These are phyloP conservation scores for Carex sylvatica DNA, from an alignment of 202 grass and related monocot species.

Conservation along the genomic window DNA sequence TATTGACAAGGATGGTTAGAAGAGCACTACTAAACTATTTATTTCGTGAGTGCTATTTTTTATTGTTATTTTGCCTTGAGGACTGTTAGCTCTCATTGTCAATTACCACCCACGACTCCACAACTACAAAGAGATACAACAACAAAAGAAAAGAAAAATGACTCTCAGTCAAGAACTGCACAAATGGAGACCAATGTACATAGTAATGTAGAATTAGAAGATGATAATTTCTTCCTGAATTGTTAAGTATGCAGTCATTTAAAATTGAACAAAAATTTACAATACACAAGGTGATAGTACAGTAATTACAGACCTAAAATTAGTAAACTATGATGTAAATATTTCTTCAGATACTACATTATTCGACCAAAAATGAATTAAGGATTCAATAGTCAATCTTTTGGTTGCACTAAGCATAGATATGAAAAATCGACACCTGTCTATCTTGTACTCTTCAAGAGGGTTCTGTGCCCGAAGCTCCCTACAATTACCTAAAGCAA, in stretches of 20 bases:
- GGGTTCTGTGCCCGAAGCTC: constrained; percentile 94
- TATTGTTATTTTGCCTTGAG: too few species aligned
- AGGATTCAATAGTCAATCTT: constrained; percentile 58
- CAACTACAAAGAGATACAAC: too few species aligned
- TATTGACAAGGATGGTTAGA: too few species aligned
- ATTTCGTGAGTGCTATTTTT: too few species aligned
- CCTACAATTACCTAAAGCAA: constrained; percentile 71
- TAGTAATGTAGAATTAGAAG: not conserved
- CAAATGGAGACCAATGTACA: not conserved
- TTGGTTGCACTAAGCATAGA: constrained; percentile 83
- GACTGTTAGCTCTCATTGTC: too few species aligned
- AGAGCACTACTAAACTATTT: too few species aligned
- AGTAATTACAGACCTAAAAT: not conserved
- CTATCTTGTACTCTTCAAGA: constrained; percentile 96
- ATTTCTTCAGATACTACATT: constrained; percentile 69
- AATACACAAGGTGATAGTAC: not conserved
- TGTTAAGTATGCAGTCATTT: not conserved
- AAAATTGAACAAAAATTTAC: not conserved
- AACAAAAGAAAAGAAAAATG: too few species aligned
- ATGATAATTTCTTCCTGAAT: not conserved
- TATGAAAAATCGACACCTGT: constrained; percentile 93
- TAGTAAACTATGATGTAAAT: constrained; percentile 41
- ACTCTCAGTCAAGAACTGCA: not conserved
- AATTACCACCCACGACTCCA: too few species aligned
- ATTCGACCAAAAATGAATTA: constrained; percentile 84